Evolutionary conservation across 2,329 filamentous ascomycete species (phyloP).

Genomic region (Alternaria novae-zelandiae): DNA sequence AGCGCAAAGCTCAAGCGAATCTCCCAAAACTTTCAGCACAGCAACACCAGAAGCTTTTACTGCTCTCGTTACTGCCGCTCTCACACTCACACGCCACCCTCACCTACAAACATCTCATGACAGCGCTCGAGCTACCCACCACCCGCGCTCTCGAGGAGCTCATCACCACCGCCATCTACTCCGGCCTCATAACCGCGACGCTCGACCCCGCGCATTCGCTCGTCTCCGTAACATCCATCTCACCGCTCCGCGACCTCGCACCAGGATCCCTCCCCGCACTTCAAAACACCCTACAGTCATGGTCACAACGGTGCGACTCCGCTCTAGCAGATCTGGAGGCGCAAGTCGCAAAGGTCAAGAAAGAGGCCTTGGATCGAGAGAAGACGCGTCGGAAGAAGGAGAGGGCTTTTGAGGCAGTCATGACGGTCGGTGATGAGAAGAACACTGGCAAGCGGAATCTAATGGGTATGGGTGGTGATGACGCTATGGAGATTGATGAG

Average conservation of each 20-base stretch:
- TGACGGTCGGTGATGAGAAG: conserved; percentile 38
- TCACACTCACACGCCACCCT: conserved; percentile 70
- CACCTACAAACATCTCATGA: conserved; percentile 73
- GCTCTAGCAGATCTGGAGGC: conserved; percentile 77
- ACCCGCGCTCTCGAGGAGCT: conserved; percentile 80
- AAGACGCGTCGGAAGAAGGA: conserved; percentile 52
- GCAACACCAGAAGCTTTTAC: conserved; percentile 85
- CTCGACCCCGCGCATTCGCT: conserved; percentile 78
- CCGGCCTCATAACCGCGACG: conserved; percentile 79
- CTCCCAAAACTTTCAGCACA: conserved; percentile 75
- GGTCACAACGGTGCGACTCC: conserved; percentile 77
- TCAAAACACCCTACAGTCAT: conserved; percentile 71
- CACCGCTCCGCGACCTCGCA: conserved; percentile 83
- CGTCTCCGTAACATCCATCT: conserved; percentile 79
- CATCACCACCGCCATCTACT: conserved; percentile 86
- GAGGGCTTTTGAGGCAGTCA: conserved; percentile 45
- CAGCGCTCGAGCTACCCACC: conserved; percentile 69
- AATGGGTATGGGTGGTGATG: conserved; percentile 31
- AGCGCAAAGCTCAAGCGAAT: conserved; percentile 48
- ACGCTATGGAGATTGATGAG: conserved; percentile 49
- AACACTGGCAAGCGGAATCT: conserved; percentile 28
- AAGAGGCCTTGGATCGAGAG: conserved; percentile 50
- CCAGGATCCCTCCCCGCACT: conserved; percentile 75
- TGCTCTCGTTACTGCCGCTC: conserved; percentile 86
- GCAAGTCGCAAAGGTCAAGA: conserved; percentile 72